Evolutionary conservation across 2,329 filamentous ascomycete species (phyloP).

Genomic region (Metarhizium anisopliae): DNA sequence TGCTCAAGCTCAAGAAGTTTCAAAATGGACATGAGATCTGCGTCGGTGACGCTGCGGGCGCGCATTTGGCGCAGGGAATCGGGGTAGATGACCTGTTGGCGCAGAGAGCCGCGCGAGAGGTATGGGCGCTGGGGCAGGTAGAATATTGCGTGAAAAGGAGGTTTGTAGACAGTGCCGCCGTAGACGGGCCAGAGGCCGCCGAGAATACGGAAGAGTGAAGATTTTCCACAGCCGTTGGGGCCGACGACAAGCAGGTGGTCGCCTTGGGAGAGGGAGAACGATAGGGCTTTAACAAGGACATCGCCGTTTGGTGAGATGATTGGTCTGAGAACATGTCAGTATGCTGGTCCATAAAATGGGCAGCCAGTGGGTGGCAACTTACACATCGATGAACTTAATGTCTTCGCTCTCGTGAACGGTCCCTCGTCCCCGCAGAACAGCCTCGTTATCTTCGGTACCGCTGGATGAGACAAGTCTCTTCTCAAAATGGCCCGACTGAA

Average conservation of each 20-base stretch:
- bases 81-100: slow-evolving; percentile 95
- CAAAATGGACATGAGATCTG: slow-evolving; percentile 69
- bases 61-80: slow-evolving; percentile 84
- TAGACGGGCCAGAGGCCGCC: slow-evolving; percentile 97
- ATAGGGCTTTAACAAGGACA: slow-evolving; percentile 75
- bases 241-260: slow-evolving; percentile 93
- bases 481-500: slow-evolving; percentile 82
- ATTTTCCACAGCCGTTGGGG: slow-evolving; percentile 96
- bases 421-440: slow-evolving; percentile 74
- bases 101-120: slow-evolving; percentile 80
- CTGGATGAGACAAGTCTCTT: slow-evolving; percentile 93
- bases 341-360: not conserved
- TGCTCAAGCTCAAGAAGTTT: slow-evolving; percentile 73
- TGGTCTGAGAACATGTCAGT: slow-evolving; percentile 37
- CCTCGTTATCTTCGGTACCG: slow-evolving; percentile 70
- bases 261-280: slow-evolving; percentile 76
- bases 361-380: slow-evolving; percentile 21
- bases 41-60: slow-evolving; percentile 71
- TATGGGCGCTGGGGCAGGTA: slow-evolving; percentile 97
- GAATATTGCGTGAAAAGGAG: slow-evolving; percentile 87
- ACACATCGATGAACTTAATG: slow-evolving; percentile 78
- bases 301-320: slow-evolving; percentile 97
- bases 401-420: slow-evolving; percentile 72
- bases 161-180: slow-evolving; percentile 86
- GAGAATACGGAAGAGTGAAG: slow-evolving; percentile 88